A percentile compares a stretch with the other conserved stretches of the same genome.
These are phyloP conservation scores for Wakefieldia striispora DNA, from an alignment of 768 basidiomycete genomes.

Conservation along the genomic window DNA sequence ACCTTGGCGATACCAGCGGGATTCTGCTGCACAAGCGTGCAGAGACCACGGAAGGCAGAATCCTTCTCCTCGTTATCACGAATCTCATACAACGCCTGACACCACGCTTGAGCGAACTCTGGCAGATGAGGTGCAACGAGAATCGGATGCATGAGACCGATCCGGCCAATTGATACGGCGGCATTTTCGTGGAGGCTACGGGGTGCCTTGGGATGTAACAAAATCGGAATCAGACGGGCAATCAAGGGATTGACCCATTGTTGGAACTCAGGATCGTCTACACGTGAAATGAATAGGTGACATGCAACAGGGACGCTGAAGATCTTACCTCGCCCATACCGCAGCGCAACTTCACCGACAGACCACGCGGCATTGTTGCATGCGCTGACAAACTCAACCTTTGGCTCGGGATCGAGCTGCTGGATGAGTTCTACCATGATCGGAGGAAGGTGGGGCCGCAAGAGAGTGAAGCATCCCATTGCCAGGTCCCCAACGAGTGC, in stretches of 20 bases:
- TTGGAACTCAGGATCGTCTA: slow-evolving; percentile 83
- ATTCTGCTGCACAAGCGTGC: slow-evolving; percentile 92
- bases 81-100: slow-evolving; percentile 95
- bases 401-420: slow-evolving; percentile 92
- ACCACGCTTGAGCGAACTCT: slow-evolving; percentile 95
- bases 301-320: not conserved
- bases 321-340: slow-evolving; percentile 71
- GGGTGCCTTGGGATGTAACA: slow-evolving; percentile 89
- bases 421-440: slow-evolving; percentile 88
- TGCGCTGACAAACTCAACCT: slow-evolving; percentile 91
- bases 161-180: slow-evolving; percentile 95
- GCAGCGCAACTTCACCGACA: slow-evolving; percentile 96
- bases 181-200: slow-evolving; percentile 96
- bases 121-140: slow-evolving; percentile 86
- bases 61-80: slow-evolving; percentile 99
- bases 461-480: slow-evolving; percentile 87
- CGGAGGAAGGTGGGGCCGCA: slow-evolving; percentile 81
- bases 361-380: slow-evolving; percentile 99
- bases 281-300: slow-evolving; percentile 4
- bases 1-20: slow-evolving; percentile 93
- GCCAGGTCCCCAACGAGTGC: slow-evolving; percentile 98
- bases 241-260: slow-evolving; percentile 90
- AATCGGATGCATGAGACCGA: slow-evolving; percentile 88
- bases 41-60: slow-evolving; percentile 96
- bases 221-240: slow-evolving; percentile 85